phyloP scores from a whole-genome alignment of 768 basidiomycete genomes.

The Leccinum truebloodii region DNA sequence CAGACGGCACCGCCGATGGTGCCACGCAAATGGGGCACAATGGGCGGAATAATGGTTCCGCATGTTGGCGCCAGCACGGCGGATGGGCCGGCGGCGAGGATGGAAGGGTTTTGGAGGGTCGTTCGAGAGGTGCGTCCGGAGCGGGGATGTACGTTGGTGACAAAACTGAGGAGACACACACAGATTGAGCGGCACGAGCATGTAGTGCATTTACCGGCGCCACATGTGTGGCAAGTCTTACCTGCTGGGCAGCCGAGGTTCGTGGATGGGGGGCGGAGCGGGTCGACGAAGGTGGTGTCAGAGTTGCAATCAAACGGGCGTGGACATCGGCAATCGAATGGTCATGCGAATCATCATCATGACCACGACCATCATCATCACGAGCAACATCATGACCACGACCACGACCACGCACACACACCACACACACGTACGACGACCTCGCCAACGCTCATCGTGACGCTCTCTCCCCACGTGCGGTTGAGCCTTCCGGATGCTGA shows the following conservation, averaged over 20 bases:
- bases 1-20: slow-evolving; percentile 76
- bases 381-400: slow-evolving; percentile 14
- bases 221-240: slow-evolving; percentile 87
- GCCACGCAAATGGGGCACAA: slow-evolving; percentile 8
- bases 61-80: neutral
- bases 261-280: neutral
- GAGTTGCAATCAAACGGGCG: neutral
- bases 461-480: slow-evolving; percentile 76
- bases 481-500: slow-evolving; percentile 68
- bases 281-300: neutral
- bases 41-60: slow-evolving; percentile 12
- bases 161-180: neutral
- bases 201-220: slow-evolving; percentile 79
- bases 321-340: slow-evolving; percentile 8
- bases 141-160: slow-evolving; percentile 5
- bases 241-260: slow-evolving; percentile 38
- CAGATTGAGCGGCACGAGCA: slow-evolving; percentile 85
- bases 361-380: slow-evolving; percentile 11
- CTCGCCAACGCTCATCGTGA: slow-evolving; percentile 61
- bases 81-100: slow-evolving; percentile 51
- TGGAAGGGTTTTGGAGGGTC: slow-evolving; percentile 78
- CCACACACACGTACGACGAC: slow-evolving; percentile 3
- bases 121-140: slow-evolving; percentile 70
- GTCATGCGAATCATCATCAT: slow-evolving; percentile 9
- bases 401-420: neutral